Evolutionary conservation across 768 basidiomycete species (phyloP), one percentile per base, ranked within the genome.

Genomic region (Agaricus sinodeliciosus): DNA sequence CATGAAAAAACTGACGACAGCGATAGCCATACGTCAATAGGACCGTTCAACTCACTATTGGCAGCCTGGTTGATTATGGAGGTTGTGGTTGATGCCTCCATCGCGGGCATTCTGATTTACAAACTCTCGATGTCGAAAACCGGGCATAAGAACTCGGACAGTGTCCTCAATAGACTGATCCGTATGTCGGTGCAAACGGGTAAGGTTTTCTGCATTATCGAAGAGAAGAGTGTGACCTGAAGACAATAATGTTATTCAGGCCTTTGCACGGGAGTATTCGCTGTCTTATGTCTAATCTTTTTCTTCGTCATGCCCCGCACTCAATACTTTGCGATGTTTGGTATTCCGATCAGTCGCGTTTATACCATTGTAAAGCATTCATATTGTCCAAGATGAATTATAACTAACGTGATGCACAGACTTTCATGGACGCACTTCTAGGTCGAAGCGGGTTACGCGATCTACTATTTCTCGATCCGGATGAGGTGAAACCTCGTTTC

Each of bases 181-280:
- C 64, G 67, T 18, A 65, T 63, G 19, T 63, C 70, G 8, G 55
- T 70, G 8, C 70, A 69, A 42, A 68, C 69, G 3, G 69, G 70
- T 53, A 25, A 34, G 55, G 19, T n/a, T 4, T 41, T 15, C 27
- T 18, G 15, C 19, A 15, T 52, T 18, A 13, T 44, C n/a, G 26
- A 45, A 7, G 4, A 13, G 27, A 27, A 11, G 26, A 36, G 9
- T 6, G 12, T n/a, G 9, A 49, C 5, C 6, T 39, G 18, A 49
- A 9, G 3, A 12, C n/a, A 25, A 34, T 35, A 19, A 18, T 15
- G 43, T n/a, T 45, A 42, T 45, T 26, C 11, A 60, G 57, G 57
- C 18, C 49, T 68, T n/a, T 64, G 67, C 45, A 63, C 62, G 9
- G 64, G 60, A 9, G 62, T 68, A 4, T 70, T 67, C 45, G 65